Evolutionary conservation across 78 protist genomes (phyloP).

Genomic region (Dictyostelium purpureum): DNA sequence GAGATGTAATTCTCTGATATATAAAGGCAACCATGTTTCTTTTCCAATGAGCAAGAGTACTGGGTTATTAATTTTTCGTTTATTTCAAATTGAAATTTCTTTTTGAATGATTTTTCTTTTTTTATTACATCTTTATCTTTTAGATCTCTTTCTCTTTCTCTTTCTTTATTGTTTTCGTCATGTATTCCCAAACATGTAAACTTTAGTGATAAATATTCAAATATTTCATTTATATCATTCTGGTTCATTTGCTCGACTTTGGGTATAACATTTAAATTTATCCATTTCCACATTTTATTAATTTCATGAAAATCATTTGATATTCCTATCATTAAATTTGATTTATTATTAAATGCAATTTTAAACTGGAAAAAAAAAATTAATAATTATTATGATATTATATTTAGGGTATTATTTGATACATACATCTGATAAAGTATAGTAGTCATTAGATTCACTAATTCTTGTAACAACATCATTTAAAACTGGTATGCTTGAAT

Average conservation of each 20-base stretch:
- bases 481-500: constrained; percentile 8
- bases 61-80: constrained; percentile 52
- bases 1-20: constrained; percentile 61
- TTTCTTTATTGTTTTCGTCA: constrained; percentile 32
- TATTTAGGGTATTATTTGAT: not conserved
- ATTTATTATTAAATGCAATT: constrained; percentile 55
- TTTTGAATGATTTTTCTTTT: constrained; percentile 45
- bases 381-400: not conserved
- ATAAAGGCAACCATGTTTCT: constrained; percentile 74
- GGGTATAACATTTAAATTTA: constrained; percentile 42
- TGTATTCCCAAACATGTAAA: constrained; percentile 64
- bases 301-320: constrained; percentile 62
- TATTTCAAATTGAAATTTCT: constrained; percentile 18
- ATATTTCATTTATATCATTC: constrained; percentile 45
- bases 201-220: constrained; percentile 45
- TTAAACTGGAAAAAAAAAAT: constrained; percentile 9
- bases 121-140: constrained; percentile 51
- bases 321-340: constrained; percentile 44
- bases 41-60: constrained; percentile 68
- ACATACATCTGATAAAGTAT: constrained; percentile 33
- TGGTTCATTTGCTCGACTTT: constrained; percentile 47
- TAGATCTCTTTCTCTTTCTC: constrained; percentile 8
- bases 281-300: constrained; percentile 68
- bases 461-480: constrained; percentile 49
- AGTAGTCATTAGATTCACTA: constrained; percentile 30